Percentiles rank a stretch among this genome's conserved stretches.
Conservation (phyloP, 352 stramenopile species). For the Pythium phragmitis region DNA sequence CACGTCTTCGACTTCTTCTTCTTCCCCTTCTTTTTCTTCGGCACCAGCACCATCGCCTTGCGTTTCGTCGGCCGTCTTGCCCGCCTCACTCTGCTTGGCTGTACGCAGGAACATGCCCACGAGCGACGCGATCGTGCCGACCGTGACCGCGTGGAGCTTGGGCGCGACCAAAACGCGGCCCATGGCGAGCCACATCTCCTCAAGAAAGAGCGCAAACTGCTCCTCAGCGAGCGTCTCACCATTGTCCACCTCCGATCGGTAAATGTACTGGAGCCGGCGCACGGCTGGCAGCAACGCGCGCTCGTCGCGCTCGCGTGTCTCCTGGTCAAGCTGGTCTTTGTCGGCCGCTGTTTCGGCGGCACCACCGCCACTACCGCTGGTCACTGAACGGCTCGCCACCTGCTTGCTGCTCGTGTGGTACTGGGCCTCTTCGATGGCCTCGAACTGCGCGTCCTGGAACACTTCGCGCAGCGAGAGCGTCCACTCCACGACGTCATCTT, state of each 20-base stretch:
- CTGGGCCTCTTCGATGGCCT: slow-evolving; percentile 52
- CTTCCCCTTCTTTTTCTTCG: slow-evolving; percentile 2
- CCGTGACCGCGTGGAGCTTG: slow-evolving; percentile 42
- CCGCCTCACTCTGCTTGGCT: slow-evolving; percentile 14
- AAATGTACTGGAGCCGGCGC: slow-evolving; percentile 49
- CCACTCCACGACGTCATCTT: slow-evolving; percentile 47
- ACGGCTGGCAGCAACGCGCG: slow-evolving; percentile 48
- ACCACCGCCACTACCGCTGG: not conserved
- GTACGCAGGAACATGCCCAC: slow-evolving; percentile 45
- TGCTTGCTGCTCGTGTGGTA: slow-evolving; percentile 29
- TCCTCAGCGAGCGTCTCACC: slow-evolving; percentile 45
- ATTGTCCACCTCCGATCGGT: slow-evolving; percentile 47
- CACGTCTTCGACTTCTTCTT: not conserved
- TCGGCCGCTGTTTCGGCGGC: slow-evolving; percentile 1
- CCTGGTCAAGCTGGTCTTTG: slow-evolving; percentile 8
- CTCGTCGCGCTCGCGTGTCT: slow-evolving; percentile 23
- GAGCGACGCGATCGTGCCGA: slow-evolving; percentile 52
- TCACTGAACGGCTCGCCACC: slow-evolving; percentile 15
- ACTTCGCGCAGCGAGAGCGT: slow-evolving; percentile 51
- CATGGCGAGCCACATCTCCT: slow-evolving; percentile 59
- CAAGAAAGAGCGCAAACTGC: slow-evolving; percentile 54
- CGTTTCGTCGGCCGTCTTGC: slow-evolving; percentile 21
- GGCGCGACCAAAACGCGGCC: slow-evolving; percentile 46
- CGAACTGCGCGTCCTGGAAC: slow-evolving; percentile 65
- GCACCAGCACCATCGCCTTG: not conserved